Conservation (phyloP, 129 eudicot species). For the Flaveria trinervia region DNA sequence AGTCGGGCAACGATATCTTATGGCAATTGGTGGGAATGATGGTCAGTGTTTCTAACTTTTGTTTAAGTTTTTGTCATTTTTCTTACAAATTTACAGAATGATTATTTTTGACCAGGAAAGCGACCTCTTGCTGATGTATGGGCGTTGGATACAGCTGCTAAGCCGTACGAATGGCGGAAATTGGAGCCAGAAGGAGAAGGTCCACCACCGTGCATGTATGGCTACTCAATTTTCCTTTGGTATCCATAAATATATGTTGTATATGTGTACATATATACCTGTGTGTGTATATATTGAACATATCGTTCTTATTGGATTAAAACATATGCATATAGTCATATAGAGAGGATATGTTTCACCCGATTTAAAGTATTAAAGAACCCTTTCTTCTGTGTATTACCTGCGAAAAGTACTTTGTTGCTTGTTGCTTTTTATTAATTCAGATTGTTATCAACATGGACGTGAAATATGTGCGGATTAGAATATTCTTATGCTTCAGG, state of each 20-base stretch:
- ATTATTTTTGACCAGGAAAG: slow-evolving; percentile 57
- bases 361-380: neutral
- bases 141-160: slow-evolving; percentile 99
- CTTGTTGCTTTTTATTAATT: neutral
- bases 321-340: neutral
- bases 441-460: neutral
- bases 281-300: too few relatives aligned
- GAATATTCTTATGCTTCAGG: slow-evolving; percentile 7
- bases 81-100: slow-evolving; percentile 2
- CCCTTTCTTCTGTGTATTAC: neutral
- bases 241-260: neutral
- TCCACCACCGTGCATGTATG: slow-evolving; percentile 99
- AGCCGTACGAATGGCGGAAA: slow-evolving; percentile 99
- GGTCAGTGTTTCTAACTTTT: slow-evolving; percentile 47
- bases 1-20: slow-evolving; percentile 96
- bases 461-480: slow-evolving; percentile 1
- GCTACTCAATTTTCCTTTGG: slow-evolving; percentile 13
- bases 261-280: too few relatives aligned
- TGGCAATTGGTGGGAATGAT: slow-evolving; percentile 99
- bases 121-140: slow-evolving; percentile 98
- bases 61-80: neutral
- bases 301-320: neutral
- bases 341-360: neutral
- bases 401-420: neutral
- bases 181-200: slow-evolving; percentile 98